Base-by-base conservation (phyloP, 805 yeast genomes). In the Wickerhamiella occidentalis region DNA sequence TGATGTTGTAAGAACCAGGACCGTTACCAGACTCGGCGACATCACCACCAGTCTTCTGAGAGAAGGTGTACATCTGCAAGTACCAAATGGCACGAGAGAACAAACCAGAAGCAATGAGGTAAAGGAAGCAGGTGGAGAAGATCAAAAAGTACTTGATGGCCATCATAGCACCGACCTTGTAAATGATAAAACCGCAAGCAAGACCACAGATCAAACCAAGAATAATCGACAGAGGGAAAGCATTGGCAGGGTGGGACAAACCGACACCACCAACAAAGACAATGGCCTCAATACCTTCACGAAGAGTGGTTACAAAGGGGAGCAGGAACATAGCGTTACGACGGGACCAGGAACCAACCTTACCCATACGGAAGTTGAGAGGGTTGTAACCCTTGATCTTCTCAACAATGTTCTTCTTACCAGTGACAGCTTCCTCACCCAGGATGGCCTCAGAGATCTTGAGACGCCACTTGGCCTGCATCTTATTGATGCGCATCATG, bases 201-300 rank as follows among this genome's bases (percentile, higher is more conserved):
- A 74, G 58, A 65, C 98, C 98, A 35, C 88, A 85, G 54, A 82
- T 63, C 50, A 90, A 70, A 59, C 97, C 98, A 59, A 80, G 69
- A 53, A 90, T 71, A 45, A 90, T 96, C n/a, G 97, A 94, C 55
- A 90, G 69, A 52, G 97, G 97, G 76, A 85, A 88, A 6, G 95
- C 77, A 19, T 77, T 66, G 21, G 85, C 85, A 42, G 69, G 68
- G 3, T 77, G 63, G 47, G 77, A 68, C 8, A 41, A 73, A 64
- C 95, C 94, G 43, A 92, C 95, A 70, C 96, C 96, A 48, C 96
- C 96, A 51, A 88, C 92, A 61, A 88, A 88, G 41, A 88, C 94
- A 52, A 88, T 88, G 40, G 95, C 95, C 74, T 88, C 96, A 57
- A 88, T 74, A 68, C 98, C 98, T 75, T 90, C 98, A 77, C 98